Conservation (phyloP, 441 rosid species). For the Populus hybrid region DNA sequence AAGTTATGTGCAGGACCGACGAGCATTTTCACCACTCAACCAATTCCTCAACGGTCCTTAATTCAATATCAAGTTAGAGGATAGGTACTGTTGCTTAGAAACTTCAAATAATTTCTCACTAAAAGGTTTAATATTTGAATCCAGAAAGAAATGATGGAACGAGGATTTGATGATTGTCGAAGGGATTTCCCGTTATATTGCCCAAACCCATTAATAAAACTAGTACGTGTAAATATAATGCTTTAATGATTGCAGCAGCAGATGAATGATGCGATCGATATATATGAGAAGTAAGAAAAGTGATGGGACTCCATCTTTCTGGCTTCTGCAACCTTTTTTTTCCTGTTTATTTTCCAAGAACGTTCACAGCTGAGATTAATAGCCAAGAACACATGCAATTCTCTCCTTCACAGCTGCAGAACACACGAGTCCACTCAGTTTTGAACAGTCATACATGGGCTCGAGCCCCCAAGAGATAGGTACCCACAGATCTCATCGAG, state of each 20-base stretch:
- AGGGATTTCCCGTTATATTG: neutral
- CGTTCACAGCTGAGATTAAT: no score
- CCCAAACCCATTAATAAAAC: neutral
- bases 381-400: no score
- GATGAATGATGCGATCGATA: neutral
- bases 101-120: neutral
- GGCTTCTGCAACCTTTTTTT: no score
- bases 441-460: neutral
- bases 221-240: neutral
- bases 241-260: neutral
- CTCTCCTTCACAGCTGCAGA: neutral
- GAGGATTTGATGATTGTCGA: neutral
- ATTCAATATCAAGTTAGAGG: no score
- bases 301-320: no score
- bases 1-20: no score
- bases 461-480: neutral
- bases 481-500: neutral
- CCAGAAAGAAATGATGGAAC: neutral
- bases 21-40: no score
- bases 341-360: no score
- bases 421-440: no score
- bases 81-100: no score
- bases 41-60: no score
- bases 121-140: neutral
- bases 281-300: no score